Percentiles rank a stretch among this genome's conserved stretches.
Conservation (phyloP, 2,329 filamentous ascomycete genomes). For the Furcasterigmium furcatum region DNA sequence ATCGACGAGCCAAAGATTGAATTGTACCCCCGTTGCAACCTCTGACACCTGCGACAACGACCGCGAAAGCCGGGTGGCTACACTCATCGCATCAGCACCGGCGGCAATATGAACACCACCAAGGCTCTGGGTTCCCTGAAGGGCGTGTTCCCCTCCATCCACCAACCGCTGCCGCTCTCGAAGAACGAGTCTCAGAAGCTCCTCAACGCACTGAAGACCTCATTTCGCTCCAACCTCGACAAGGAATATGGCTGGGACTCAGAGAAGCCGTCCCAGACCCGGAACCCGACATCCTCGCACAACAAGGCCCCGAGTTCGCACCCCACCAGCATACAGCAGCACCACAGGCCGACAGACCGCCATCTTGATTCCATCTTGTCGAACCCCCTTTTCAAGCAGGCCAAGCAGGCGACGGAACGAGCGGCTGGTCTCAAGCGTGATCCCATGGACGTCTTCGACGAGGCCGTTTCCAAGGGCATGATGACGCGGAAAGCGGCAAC, state of each 20-base stretch:
- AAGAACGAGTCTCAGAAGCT: conserved; percentile 50
- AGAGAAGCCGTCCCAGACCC: conserved; percentile 16
- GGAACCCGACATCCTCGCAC: not conserved
- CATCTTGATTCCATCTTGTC: conserved; percentile 55
- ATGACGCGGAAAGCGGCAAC: conserved; percentile 52
- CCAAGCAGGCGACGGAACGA: conserved; percentile 16
- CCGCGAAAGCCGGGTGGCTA: no score
- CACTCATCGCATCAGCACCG: no score
- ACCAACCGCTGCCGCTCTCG: conserved; percentile 50
- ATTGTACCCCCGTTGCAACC: no score
- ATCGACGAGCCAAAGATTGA: no score
- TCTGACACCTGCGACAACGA: no score
- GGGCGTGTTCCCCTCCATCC: conserved; percentile 39
- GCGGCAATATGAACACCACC: conserved; percentile 26
- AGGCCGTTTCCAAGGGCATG: conserved; percentile 51
- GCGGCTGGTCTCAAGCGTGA: conserved; percentile 22
- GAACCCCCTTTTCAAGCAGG: conserved; percentile 50
- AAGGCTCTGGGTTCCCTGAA: conserved; percentile 33
- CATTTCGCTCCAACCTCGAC: conserved; percentile 57
- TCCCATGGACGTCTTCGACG: conserved; percentile 53
- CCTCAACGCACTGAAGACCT: conserved; percentile 52
- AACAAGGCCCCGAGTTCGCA: conserved; percentile 1
- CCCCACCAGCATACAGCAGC: conserved; percentile 4
- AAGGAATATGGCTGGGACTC: conserved; percentile 48
- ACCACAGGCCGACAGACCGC: conserved; percentile 37